A percentile compares a stretch with the other conserved stretches of the same genome.
phyloP scores from a whole-genome alignment of 2,329 filamentous ascomycete genomes.

The Keithomyces neogunnii region DNA sequence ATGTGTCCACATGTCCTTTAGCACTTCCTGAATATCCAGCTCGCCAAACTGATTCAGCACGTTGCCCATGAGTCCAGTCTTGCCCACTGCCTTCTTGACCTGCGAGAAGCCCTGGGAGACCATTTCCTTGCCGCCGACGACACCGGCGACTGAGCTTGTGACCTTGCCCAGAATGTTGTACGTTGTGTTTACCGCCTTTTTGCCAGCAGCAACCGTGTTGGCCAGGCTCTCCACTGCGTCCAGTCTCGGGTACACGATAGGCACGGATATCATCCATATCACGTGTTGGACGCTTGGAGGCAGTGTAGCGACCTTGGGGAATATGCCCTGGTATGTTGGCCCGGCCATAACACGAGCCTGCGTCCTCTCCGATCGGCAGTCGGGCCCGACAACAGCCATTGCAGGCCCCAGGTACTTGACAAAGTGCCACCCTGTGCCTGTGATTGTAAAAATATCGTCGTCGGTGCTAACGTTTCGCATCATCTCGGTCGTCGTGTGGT shows the following conservation, averaged over 20 bases:
- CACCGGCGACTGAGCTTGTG: constrained; percentile 87
- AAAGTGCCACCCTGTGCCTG: constrained; percentile 97
- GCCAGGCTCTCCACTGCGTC: constrained; percentile 88
- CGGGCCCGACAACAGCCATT: constrained; percentile 80
- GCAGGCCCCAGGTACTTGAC: constrained; percentile 92
- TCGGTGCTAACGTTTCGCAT: constrained; percentile 84
- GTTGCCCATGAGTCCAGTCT: constrained; percentile 89
- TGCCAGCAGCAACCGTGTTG: constrained; percentile 85
- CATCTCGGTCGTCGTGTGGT: constrained; percentile 92
- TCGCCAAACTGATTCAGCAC: constrained; percentile 95
- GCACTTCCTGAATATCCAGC: constrained; percentile 85
- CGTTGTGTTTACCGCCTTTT: constrained; percentile 91
- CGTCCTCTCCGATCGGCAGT: constrained; percentile 86
- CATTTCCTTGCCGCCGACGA: constrained; percentile 89
- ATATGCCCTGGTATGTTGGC: constrained; percentile 93
- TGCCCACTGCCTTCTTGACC: constrained; percentile 94
- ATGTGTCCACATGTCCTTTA: constrained; percentile 97
- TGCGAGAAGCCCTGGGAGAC: constrained; percentile 89
- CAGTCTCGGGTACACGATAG: constrained; percentile 80
- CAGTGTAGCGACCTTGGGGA: constrained; percentile 86
- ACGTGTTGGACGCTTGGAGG: constrained; percentile 94
- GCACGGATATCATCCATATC: constrained; percentile 90
- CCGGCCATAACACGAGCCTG: constrained; percentile 90
- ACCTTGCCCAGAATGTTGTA: constrained; percentile 96
- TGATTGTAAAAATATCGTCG: constrained; percentile 89